Percentiles rank a stretch among this genome's conserved stretches.
These are phyloP conservation scores for Aegle marmelos DNA, from an alignment of 345 rosid genomes.

Conservation along the genomic window DNA sequence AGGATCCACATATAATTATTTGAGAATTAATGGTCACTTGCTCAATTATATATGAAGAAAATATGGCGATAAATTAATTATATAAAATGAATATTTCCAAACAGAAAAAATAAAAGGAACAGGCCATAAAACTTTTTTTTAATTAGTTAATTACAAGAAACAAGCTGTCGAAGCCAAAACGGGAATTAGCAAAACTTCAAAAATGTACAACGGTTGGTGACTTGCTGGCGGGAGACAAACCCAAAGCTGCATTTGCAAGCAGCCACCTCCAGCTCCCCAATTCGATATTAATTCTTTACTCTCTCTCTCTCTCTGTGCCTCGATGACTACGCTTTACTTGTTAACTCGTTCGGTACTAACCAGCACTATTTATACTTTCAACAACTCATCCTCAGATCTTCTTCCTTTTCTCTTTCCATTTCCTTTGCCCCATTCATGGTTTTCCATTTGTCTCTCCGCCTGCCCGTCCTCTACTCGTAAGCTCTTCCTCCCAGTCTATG, in stretches of 20 bases:
- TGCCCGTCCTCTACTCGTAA: constrained; percentile 33
- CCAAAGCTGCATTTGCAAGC: constrained; percentile 1
- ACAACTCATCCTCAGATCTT: background rate
- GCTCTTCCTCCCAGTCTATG: constrained; percentile 13
- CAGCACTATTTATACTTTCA: background rate
- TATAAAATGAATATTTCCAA: too few relatives aligned
- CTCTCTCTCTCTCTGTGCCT: background rate
- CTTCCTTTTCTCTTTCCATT: background rate
- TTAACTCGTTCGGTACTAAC: background rate
- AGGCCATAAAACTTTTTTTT: too few relatives aligned
- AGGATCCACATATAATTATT: too few relatives aligned
- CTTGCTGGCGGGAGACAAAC: constrained; percentile 36
- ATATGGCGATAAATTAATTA: too few relatives aligned
- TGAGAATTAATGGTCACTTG: too few relatives aligned
- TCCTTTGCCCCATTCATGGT: constrained; percentile 38
- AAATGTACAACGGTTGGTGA: background rate
- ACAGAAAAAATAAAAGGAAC: too few relatives aligned
- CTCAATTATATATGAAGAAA: too few relatives aligned
- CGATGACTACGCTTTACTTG: constrained; percentile 10
- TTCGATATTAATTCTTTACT: background rate
- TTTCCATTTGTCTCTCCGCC: constrained; percentile 32
- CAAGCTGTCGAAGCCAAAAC: background rate
- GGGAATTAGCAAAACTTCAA: background rate
- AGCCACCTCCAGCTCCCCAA: background rate
- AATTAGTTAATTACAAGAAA: background rate